A percentile compares a stretch with the other conserved stretches of the same genome.
Evolutionary conservation across 1,284 basidiomycete genomes (phyloP).

Genomic region (Peniophora sp.): DNA sequence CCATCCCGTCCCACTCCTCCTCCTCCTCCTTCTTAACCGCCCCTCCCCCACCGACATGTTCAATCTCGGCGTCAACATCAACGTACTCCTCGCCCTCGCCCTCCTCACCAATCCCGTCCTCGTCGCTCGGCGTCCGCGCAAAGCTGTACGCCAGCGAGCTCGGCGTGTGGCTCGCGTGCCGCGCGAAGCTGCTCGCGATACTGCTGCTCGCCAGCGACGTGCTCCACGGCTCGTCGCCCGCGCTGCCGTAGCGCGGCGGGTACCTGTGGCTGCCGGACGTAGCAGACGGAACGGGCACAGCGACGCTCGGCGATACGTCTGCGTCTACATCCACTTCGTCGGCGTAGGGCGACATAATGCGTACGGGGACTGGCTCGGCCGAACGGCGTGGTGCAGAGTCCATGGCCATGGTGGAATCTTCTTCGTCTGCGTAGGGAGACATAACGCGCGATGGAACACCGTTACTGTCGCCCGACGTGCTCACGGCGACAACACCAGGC

Average conservation of each 20-base stretch:
- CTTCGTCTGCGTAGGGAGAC: conserved; percentile 9
- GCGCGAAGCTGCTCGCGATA: conserved; percentile 21
- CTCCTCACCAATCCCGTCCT: conserved; percentile 23
- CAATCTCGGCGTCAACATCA: conserved; percentile 25
- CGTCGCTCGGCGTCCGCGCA: conserved; percentile 23
- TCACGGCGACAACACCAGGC: conserved; percentile 50
- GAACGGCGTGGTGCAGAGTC: conserved; percentile 11
- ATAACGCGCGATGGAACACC: conserved; percentile 7
- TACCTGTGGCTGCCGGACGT: not conserved
- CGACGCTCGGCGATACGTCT: not conserved
- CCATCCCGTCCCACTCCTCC: conserved; percentile 30
- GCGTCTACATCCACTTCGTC: not conserved
- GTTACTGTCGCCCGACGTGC: conserved; percentile 17
- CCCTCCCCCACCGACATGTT: conserved; percentile 20
- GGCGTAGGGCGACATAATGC: not conserved
- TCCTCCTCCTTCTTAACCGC: conserved; percentile 26
- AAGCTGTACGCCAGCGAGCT: conserved; percentile 28
- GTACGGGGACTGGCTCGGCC: not conserved
- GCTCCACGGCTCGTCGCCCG: conserved; percentile 1
- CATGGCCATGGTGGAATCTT: conserved; percentile 2
- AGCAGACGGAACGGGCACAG: conserved; percentile 4
- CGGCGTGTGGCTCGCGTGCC: conserved; percentile 43
- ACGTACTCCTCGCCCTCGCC: conserved; percentile 23
- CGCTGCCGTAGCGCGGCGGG: conserved; percentile 1
- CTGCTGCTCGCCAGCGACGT: not conserved